Evolutionary conservation across 345 rosid species (phyloP), one percentile per base, ranked within the genome.

Genomic region (Eucalyptus viminalis): DNA sequence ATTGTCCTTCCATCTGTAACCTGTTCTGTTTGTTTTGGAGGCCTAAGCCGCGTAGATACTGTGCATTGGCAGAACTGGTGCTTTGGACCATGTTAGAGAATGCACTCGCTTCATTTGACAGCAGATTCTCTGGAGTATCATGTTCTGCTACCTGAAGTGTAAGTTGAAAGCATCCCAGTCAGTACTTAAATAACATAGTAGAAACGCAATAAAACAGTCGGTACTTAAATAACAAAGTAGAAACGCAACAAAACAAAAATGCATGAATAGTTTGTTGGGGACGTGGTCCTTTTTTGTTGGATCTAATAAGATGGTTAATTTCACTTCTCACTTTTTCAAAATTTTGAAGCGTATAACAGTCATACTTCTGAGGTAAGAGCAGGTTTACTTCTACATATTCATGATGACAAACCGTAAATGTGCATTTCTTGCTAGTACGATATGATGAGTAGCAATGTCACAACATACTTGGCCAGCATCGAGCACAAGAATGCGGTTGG

Each of bases 401-500:
- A 65, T 65, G 40, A n/a, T 14, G 40, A 65, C 76, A 65, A n/a
- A n/a, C 19, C 2, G 3, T 14, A 14, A n/a, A 65, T 65, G 3
- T n/a, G 76, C 76, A 65, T 14, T 14, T 65, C 10, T 65, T 65
- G 72, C 37, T n/a, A n/a, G 72, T 14, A 65, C 19, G 31, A 3
- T 16, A 65, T n/a, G 37, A 29, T 65, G 19, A 49, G 44, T 11
- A 49, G 86, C 6, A 8, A 44, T 7, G 11, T 29, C 27, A 37
- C 53, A 53, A 47, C 90, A 54, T 95, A 97, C 98, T 98, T 92
- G 92, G 88, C 99, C 99, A 89, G 95, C 95, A 92, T 95, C 95
- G 45, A 97, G 99, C 89, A 97, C 95, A 69, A 97, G 96, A 90
- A 97, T 94, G 86, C 95, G 92, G 89, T 96, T 98, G 89, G 95